Percentiles rank a stretch among this genome's conserved stretches.
Evolutionary conservation across 805 yeast species (phyloP).

Genomic region (Maudiozyma saulgeensis): DNA sequence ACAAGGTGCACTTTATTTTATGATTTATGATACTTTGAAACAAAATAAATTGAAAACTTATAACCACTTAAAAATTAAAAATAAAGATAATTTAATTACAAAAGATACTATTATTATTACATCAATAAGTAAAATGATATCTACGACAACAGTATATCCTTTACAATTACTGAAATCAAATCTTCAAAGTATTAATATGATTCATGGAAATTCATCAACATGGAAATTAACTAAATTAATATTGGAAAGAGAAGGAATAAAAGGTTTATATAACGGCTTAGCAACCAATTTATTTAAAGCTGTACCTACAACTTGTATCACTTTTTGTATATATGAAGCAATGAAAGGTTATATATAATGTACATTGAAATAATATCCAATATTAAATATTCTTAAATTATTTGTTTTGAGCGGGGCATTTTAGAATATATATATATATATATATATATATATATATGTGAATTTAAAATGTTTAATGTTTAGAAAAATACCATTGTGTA

Average conservation of each 20-base stretch:
- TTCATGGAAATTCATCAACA: conserved; percentile 13
- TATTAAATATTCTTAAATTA: background rate
- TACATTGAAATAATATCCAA: no score
- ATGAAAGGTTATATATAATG: conserved; percentile 28
- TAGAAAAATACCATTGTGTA: background rate
- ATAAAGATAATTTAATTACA: conserved; percentile 30
- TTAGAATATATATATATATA: no score
- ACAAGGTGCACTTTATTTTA: conserved; percentile 84
- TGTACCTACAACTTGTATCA: conserved; percentile 86
- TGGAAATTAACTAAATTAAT: conserved; percentile 32
- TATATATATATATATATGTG: background rate
- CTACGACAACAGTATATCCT: conserved; percentile 69
- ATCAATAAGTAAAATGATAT: conserved; percentile 54
- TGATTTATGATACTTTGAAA: conserved; percentile 76
- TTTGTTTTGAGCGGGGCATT: no score
- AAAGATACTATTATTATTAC: conserved; percentile 57
- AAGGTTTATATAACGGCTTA: conserved; percentile 78
- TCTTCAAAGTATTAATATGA: conserved; percentile 45
- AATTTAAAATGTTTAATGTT: no score
- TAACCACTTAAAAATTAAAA: conserved; percentile 3
- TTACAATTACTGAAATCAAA: conserved; percentile 73
- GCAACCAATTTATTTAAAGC: conserved; percentile 71
- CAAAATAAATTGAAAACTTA: background rate
- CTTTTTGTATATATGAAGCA: conserved; percentile 77
- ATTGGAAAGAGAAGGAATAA: conserved; percentile 42